Base-by-base conservation (phyloP, 2,329 filamentous ascomycete genomes). In the Neofusicoccum umdonicola region DNA sequence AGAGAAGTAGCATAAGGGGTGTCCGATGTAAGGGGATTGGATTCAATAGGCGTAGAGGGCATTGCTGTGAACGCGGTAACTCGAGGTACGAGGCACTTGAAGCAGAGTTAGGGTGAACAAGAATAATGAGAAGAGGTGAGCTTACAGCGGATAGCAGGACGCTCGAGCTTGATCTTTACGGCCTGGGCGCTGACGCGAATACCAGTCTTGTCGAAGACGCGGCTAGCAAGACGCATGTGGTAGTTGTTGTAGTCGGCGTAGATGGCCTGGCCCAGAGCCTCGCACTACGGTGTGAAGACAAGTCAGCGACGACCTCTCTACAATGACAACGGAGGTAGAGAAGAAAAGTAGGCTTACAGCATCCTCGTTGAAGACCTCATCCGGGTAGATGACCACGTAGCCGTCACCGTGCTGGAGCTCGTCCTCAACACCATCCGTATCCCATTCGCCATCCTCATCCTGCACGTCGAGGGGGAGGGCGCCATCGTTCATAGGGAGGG, bases 151-250 rank as follows among this genome's bases (percentile, higher is more conserved):
- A 17, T 37, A 27, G n/a, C 31, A 3, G 31, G 9, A 7, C 12
- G 7, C 13, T 11, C 27, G 56, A 83, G 74, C 70, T 80, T 82
- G 66, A 77, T 74, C 68, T 76, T 72, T 39, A 83, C 75, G 22
- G 80, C 76, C 3, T 80, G 76, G 0, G 80, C 75, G 67, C 78
- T 74, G 31, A 84, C 68, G 3, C 74, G 72, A 45, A 81, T 74
- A 2, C 82, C 82, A 1, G 82, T 85, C 71, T 78, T 78, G 62
- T 83, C 81, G 62, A 74, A 79, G 74, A 85, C 85, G 27, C 74
- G 72, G 60, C 77, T 79, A 52, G 80, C 79, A 2, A 85, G 73
- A 4, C 79, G 71, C 13, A 80, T 66, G 83, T 83, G 85, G 47
- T 78, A 77, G 67, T 77, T 70, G 39, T 74, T 70, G 62, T 78